A percentile compares a stretch with the other conserved stretches of the same genome.
Evolutionary conservation across 1,139 yeast genomes (phyloP).

Genomic region (Yamadazyma friedrichii): DNA sequence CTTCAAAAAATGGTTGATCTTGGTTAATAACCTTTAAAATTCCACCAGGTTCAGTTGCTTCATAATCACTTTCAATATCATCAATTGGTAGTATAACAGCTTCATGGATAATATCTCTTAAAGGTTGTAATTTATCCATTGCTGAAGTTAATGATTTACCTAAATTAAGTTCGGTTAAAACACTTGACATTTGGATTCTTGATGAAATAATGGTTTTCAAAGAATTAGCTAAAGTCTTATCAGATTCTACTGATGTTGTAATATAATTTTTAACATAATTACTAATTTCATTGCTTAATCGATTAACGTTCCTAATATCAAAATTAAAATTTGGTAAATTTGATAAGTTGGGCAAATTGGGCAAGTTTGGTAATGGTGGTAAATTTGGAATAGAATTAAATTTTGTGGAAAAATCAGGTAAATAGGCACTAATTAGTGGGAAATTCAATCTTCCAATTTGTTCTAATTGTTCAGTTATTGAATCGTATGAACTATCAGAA

Average conservation of each 20-base stretch:
- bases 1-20: conserved; percentile 46
- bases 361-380: conserved; percentile 6
- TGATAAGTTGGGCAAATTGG: conserved; percentile 5
- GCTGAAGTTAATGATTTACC: conserved; percentile 56
- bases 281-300: conserved; percentile 12
- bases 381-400: conserved; percentile 1
- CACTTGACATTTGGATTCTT: conserved; percentile 47
- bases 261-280: conserved; percentile 10
- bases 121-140: conserved; percentile 55
- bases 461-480: conserved; percentile 15
- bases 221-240: conserved; percentile 9
- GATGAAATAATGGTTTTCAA: conserved; percentile 36
- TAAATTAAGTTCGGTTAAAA: conserved; percentile 49
- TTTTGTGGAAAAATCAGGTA: conserved; percentile 6
- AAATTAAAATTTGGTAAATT: conserved; percentile 10
- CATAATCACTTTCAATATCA: conserved; percentile 24
- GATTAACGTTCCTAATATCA: conserved; percentile 10
- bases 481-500: conserved; percentile 13
- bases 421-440: conserved; percentile 2
- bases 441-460: conserved; percentile 15
- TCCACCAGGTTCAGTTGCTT: conserved; percentile 53
- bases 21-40: conserved; percentile 49
- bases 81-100: conserved; percentile 52
- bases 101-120: conserved; percentile 50
- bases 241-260: conserved; percentile 1